Evolutionary conservation across 2,329 filamentous ascomycete genomes (phyloP).

Genomic region (Chrysoporthe deuterocubensis): DNA sequence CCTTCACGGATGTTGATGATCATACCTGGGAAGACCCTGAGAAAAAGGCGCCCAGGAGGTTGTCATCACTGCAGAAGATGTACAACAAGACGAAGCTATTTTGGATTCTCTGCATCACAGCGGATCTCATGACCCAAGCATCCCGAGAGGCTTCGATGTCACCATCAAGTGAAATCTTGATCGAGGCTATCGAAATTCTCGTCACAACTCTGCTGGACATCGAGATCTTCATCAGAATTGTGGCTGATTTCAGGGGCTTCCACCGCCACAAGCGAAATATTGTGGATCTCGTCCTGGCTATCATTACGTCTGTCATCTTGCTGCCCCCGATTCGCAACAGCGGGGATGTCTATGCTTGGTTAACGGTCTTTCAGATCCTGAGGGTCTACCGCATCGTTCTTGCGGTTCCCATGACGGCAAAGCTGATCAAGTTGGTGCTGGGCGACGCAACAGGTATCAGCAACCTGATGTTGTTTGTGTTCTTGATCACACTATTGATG

Average conservation of each 20-base stretch:
- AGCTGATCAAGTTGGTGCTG: constrained; percentile 85
- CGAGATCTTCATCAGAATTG: constrained; percentile 82
- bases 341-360: constrained; percentile 77
- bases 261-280: constrained; percentile 74
- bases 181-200: constrained; percentile 72
- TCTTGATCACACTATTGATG: constrained; percentile 90
- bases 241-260: constrained; percentile 80
- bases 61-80: constrained; percentile 64
- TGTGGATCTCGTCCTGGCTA: constrained; percentile 77
- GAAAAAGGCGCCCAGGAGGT: constrained; percentile 47
- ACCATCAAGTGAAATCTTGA: constrained; percentile 60
- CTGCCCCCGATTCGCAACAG: constrained; percentile 78
- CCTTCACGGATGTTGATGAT: constrained; percentile 79
- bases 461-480: constrained; percentile 95
- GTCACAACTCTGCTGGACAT: constrained; percentile 79
- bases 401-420: constrained; percentile 83
- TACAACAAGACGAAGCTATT: constrained; percentile 76
- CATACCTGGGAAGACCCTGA: constrained; percentile 40
- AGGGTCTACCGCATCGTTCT: constrained; percentile 91
- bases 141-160: constrained; percentile 79
- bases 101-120: constrained; percentile 82
- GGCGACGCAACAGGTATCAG: constrained; percentile 90
- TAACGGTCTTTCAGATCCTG: constrained; percentile 91
- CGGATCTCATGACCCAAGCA: constrained; percentile 78
- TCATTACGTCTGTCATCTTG: constrained; percentile 84